phyloP scores from a whole-genome alignment of 768 basidiomycete species.

The Amanita muscaria region DNA sequence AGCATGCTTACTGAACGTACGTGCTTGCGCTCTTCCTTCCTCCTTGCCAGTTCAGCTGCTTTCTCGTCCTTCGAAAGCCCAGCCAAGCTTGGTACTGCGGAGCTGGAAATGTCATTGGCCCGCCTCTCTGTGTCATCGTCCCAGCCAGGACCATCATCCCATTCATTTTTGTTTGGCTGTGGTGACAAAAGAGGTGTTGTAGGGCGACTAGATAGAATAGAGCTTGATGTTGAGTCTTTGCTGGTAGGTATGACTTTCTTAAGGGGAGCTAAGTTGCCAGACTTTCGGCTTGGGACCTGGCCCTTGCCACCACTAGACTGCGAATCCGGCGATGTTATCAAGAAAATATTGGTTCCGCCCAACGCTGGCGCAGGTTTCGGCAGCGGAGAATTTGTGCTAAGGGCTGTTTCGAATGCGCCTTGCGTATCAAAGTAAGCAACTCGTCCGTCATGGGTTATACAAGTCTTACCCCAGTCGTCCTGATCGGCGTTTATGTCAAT shows the following conservation, averaged over 20 bases:
- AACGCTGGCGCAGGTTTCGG: slow-evolving; percentile 10
- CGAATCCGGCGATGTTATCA: not conserved
- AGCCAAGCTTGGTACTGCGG: slow-evolving; percentile 25
- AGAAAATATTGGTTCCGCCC: slow-evolving; percentile 5
- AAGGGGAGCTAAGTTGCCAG: not conserved
- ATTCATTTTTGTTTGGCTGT: slow-evolving; percentile 15
- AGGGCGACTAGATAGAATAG: slow-evolving; percentile 12
- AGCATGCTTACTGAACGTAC: slow-evolving; percentile 31
- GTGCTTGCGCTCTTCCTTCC: slow-evolving; percentile 89
- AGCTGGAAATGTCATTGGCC: not conserved
- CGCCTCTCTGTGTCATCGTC: slow-evolving; percentile 11
- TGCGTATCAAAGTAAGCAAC: slow-evolving; percentile 4
- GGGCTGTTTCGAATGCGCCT: slow-evolving; percentile 76
- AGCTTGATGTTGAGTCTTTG: not conserved
- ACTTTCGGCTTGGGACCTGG: not conserved
- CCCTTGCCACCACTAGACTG: not conserved
- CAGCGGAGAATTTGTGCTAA: slow-evolving; percentile 15
- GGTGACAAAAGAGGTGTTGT: slow-evolving; percentile 18
- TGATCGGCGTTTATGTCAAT: slow-evolving; percentile 92
- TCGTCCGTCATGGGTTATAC: not conserved
- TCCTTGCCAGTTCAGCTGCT: slow-evolving; percentile 82
- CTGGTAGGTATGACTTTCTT: slow-evolving; percentile 1
- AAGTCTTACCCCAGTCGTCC: slow-evolving; percentile 82
- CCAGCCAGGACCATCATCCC: slow-evolving; percentile 20
- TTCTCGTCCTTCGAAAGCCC: slow-evolving; percentile 83